phyloP scores from a whole-genome alignment of 2,329 filamentous ascomycete genomes.

The Mollisia scopiformis region DNA sequence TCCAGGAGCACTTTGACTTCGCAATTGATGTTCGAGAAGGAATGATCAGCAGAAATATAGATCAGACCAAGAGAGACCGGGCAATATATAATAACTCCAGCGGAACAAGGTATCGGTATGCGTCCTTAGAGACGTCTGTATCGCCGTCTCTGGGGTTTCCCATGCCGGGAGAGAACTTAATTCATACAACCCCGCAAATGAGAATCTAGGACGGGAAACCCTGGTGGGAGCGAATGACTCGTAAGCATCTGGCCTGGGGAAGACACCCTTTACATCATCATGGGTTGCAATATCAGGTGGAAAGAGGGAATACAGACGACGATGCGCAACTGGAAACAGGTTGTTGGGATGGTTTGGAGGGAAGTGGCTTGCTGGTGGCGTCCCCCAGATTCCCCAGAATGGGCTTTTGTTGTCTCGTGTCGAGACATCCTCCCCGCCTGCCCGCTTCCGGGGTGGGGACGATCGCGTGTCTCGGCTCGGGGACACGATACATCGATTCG shows the following conservation, averaged over 20 bases:
- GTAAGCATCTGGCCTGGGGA: background rate
- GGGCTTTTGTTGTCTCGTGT: background rate
- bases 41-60: background rate
- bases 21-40: background rate
- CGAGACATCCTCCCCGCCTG: background rate
- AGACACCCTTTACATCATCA: background rate
- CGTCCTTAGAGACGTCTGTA: background rate
- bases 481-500: background rate
- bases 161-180: background rate
- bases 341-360: background rate
- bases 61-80: background rate
- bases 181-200: background rate
- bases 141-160: background rate
- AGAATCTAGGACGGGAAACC: background rate
- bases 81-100: background rate
- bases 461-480: background rate
- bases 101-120: background rate
- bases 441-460: background rate
- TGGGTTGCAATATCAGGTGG: background rate
- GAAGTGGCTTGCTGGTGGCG: background rate
- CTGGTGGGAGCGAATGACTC: background rate
- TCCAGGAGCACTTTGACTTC: background rate
- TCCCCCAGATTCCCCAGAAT: constrained; percentile 7
- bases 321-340: background rate
- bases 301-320: background rate